Percentiles rank a stretch among this genome's conserved stretches.
Conservation (phyloP, 2,329 filamentous ascomycete genomes). For the Epichloe sylvatica region DNA sequence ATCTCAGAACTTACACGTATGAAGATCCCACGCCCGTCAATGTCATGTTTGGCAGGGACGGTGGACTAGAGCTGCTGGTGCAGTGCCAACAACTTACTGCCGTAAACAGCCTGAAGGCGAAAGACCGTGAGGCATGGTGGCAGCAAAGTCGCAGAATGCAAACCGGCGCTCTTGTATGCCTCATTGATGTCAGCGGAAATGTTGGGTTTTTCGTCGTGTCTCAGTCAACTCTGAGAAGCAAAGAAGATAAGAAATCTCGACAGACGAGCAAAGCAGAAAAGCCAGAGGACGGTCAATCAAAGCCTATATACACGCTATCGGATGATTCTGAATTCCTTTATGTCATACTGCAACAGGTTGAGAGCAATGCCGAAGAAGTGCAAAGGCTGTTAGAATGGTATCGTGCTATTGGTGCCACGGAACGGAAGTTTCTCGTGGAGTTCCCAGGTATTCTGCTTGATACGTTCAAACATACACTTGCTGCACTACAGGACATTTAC, state of each 20-base stretch:
- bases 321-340: slow-evolving; percentile 17
- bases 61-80: slow-evolving; percentile 31
- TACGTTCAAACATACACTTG: slow-evolving; percentile 42
- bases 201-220: slow-evolving; percentile 30
- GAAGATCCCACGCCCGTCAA: slow-evolving; percentile 17
- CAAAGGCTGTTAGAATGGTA: slow-evolving; percentile 17
- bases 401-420: slow-evolving; percentile 6
- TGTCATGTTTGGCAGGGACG: slow-evolving; percentile 21
- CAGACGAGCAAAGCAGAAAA: slow-evolving; percentile 2
- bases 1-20: slow-evolving; percentile 15
- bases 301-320: slow-evolving; percentile 14
- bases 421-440: slow-evolving; percentile 34
- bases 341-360: slow-evolving; percentile 18
- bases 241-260: slow-evolving; percentile 9
- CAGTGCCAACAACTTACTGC: slow-evolving; percentile 30
- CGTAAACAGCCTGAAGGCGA: slow-evolving; percentile 9
- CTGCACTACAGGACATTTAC: slow-evolving; percentile 40
- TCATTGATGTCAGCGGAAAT: slow-evolving; percentile 25
- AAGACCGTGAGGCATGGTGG: slow-evolving; percentile 36
- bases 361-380: slow-evolving; percentile 9
- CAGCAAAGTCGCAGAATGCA: slow-evolving; percentile 31
- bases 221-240: slow-evolving; percentile 8
- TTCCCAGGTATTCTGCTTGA: slow-evolving; percentile 47
- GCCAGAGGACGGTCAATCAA: background rate
- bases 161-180: slow-evolving; percentile 34